Evolutionary conservation across 2,329 filamentous ascomycete genomes (phyloP).

Genomic region (Botrytis pseudocinerea): DNA sequence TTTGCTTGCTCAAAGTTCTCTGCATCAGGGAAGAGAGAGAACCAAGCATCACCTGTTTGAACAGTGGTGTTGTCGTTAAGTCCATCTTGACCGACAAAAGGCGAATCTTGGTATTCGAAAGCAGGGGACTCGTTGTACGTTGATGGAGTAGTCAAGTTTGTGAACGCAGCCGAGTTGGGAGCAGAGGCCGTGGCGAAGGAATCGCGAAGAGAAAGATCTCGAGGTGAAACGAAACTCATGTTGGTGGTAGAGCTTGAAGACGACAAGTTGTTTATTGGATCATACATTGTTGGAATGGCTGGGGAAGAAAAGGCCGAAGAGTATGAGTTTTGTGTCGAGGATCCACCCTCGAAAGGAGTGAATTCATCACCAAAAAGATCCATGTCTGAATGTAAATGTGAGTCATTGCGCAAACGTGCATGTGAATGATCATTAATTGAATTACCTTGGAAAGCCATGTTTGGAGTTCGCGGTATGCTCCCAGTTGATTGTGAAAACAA

Average conservation of each 20-base stretch:
- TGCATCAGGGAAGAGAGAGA: conserved; percentile 66
- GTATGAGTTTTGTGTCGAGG: conserved; percentile 36
- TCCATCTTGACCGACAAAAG: conserved; percentile 64
- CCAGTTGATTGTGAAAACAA: conserved; percentile 64
- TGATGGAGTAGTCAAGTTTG: conserved; percentile 83
- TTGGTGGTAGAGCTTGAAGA: conserved; percentile 50
- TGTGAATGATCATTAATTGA: conserved; percentile 27
- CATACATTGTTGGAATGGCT: conserved; percentile 49
- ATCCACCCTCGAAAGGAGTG: conserved; percentile 51
- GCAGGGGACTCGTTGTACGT: conserved; percentile 75
- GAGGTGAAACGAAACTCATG: conserved; percentile 76
- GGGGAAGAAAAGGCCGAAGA: conserved; percentile 39
- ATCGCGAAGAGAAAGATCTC: conserved; percentile 73
- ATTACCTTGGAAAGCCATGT: conserved; percentile 61
- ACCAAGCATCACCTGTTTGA: conserved; percentile 60
- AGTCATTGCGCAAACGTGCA: conserved; percentile 35
- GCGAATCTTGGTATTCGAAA: conserved; percentile 71
- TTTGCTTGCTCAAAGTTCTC: conserved; percentile 36
- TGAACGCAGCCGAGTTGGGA: conserved; percentile 79
- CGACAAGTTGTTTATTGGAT: conserved; percentile 46
- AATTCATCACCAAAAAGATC: conserved; percentile 56
- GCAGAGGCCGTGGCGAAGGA: conserved; percentile 63
- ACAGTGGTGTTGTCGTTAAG: conserved; percentile 2
- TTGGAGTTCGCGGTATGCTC: conserved; percentile 48
- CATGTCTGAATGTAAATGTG: conserved; percentile 49